Base-by-base conservation (phyloP, 306 rosid genomes). In the Sicyos edulis region DNA sequence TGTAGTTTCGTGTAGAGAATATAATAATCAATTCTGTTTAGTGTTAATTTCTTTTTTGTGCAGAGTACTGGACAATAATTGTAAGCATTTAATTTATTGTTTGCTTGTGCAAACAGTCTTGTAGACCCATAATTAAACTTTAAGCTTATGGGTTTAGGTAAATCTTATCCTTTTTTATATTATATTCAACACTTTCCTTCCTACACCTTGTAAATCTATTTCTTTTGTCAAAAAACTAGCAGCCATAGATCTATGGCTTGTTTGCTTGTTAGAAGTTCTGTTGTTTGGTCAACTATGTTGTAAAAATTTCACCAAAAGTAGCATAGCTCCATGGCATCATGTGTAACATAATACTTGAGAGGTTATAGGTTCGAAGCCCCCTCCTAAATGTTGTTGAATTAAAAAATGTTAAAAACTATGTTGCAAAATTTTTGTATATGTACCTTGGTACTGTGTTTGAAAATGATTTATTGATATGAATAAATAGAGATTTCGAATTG, bases 161-260 rank as follows among this genome's bases (percentile, higher is more conserved):
- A 64, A 64, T 42, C 29, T 42, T 20, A 56, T 22, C 9, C n/a
- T 22, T 57, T 57, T 22, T 34, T 1, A 57, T 22, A 22, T 21
- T 9, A 65, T 42, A 42, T 7, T 20, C 71, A 42, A 6, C 71
- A 42, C 53, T 65, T 65, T 44, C 54, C 71, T 64, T 40, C 16
- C 53, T 19, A 34, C 69, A 15, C 67, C 42, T 9, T 12, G 53
- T 65, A 5, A 64, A 14, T 6, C 34, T 20, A 5, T 40, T 12
- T 44, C 54, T 44, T 11, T 64, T 42, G 9, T 19, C 29, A 42
- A 13, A 37, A 11, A 42, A 10, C 6, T 12, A 6, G 71, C 29
- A 65, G 10, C 22, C 71, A 44, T 42, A 65, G 71, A 65, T 65
- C 71, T 65, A 6, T 65, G 53, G 32, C 71, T 67, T 67, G 56